Conservation (phyloP, 768 basidiomycete genomes). For the Psilocybe subaeruginosa region DNA sequence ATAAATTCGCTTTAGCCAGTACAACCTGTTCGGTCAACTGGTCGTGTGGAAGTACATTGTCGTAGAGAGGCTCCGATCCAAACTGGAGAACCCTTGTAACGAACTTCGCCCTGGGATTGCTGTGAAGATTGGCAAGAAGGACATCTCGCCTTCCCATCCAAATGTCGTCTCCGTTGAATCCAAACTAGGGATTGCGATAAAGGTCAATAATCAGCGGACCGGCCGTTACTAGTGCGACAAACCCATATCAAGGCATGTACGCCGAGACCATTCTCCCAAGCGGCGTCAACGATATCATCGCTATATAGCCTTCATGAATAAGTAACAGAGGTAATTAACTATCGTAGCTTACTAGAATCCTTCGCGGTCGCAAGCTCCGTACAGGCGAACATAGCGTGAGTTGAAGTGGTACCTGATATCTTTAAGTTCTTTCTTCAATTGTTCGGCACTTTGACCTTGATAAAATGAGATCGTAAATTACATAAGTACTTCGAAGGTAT, state of each 20-base stretch:
- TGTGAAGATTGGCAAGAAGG: slow-evolving; percentile 54
- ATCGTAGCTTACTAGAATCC: slow-evolving; percentile 49
- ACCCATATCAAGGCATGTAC: slow-evolving; percentile 80
- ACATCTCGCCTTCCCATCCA: slow-evolving; percentile 59
- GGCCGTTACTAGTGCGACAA: slow-evolving; percentile 16
- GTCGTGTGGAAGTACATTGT: slow-evolving; percentile 50
- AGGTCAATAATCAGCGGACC: not conserved
- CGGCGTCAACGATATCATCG: slow-evolving; percentile 67
- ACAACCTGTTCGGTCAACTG: slow-evolving; percentile 55
- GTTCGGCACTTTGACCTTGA: slow-evolving; percentile 58
- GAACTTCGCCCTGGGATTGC: slow-evolving; percentile 64
- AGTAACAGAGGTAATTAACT: not conserved
- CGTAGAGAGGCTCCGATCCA: slow-evolving; percentile 74
- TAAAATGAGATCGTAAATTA: slow-evolving; percentile 7
- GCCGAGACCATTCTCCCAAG: slow-evolving; percentile 67
- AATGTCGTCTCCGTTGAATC: slow-evolving; percentile 46
- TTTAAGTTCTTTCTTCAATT: slow-evolving; percentile 57
- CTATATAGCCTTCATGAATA: slow-evolving; percentile 19
- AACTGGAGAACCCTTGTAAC: slow-evolving; percentile 71
- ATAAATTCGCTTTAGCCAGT: slow-evolving; percentile 50
- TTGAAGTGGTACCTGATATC: slow-evolving; percentile 63
- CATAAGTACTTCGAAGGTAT: not conserved
- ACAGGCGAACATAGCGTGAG: slow-evolving; percentile 66
- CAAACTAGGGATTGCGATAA: slow-evolving; percentile 38
- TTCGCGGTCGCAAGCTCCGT: slow-evolving; percentile 47